phyloP scores from a whole-genome alignment of 208 protist species.

The Angomonas deanei region DNA sequence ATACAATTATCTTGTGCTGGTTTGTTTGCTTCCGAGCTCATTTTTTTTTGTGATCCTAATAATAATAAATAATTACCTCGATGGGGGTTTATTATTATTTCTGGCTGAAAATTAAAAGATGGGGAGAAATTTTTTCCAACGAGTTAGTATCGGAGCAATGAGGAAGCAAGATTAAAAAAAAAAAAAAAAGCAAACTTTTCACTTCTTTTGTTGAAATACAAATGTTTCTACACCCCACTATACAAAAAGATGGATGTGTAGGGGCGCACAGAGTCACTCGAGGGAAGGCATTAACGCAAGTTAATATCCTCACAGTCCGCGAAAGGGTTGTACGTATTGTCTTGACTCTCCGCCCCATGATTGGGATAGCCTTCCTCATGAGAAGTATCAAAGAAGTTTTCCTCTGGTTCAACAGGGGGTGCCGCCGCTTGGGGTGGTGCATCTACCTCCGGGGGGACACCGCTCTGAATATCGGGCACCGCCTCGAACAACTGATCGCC shows the following conservation, averaged over 20 bases:
- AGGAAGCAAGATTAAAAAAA: constrained; percentile 3
- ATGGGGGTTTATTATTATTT: background rate
- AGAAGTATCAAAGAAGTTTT: background rate
- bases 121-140: background rate
- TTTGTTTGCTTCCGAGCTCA: background rate
- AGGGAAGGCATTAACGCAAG: background rate
- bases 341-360: background rate
- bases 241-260: background rate
- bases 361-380: background rate
- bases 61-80: background rate
- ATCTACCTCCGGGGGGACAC: no score
- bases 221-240: no score
- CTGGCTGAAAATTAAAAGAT: background rate
- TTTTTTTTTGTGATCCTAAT: background rate
- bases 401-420: no score
- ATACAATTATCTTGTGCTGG: constrained; percentile 5
- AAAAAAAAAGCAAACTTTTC: no score
- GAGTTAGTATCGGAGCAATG: no score
- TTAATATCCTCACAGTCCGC: background rate
- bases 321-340: background rate
- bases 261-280: background rate
- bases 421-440: no score
- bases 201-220: no score
- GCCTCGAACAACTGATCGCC: no score
- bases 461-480: no score